Percentiles rank a stretch among this genome's conserved stretches.
These are phyloP conservation scores for Conoideocrella luteorostrata DNA, from an alignment of 2,329 filamentous ascomycete genomes.

Conservation along the genomic window DNA sequence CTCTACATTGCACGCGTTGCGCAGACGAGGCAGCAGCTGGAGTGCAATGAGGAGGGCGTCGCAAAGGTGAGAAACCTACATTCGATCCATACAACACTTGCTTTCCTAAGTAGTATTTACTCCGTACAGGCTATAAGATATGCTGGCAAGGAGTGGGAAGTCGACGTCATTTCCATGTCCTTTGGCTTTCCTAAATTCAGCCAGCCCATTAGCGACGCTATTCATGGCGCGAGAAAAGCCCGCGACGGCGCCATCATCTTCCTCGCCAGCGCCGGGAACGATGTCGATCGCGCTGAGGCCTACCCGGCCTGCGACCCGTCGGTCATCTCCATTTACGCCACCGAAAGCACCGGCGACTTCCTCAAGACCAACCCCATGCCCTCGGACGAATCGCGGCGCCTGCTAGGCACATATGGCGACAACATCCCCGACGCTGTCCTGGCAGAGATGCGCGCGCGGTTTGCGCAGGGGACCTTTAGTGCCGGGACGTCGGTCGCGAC, in stretches of 20 bases:
- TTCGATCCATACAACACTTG: background rate
- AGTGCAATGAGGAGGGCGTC: background rate
- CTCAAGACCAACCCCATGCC: constrained; percentile 7
- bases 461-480: background rate
- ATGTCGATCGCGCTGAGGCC: constrained; percentile 4
- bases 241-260: background rate
- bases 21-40: background rate
- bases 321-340: constrained; percentile 14
- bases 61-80: background rate
- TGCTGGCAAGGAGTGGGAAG: constrained; percentile 13
- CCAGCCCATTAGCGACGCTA: background rate
- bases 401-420: constrained; percentile 4
- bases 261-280: constrained; percentile 3
- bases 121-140: constrained; percentile 17
- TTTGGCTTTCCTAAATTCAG: constrained; percentile 14
- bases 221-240: background rate
- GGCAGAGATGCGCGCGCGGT: background rate
- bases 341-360: constrained; percentile 11
- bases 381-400: background rate
- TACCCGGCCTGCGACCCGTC: constrained; percentile 5
- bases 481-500: constrained; percentile 12
- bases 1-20: background rate
- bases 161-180: constrained; percentile 21
- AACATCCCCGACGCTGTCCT: background rate
- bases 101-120: too few relatives aligned